Conservation (phyloP, 129 eudicot genomes). For the Saussurea involucrata region DNA sequence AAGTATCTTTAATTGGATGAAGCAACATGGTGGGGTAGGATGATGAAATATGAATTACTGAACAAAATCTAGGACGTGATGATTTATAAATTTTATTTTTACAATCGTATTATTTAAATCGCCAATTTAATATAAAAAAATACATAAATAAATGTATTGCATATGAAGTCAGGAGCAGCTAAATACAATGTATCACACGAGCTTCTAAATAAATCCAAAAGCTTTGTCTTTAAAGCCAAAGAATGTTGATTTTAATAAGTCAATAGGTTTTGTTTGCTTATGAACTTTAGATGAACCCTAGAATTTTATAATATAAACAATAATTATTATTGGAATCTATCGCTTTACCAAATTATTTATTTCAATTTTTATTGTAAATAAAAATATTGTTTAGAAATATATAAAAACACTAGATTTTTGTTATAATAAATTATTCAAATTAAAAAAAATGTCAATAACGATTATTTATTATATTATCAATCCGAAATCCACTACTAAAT, state of each 20-base stretch:
- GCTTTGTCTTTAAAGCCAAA: conserved; percentile 13
- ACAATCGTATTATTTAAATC: background rate
- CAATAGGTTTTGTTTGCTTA: conserved; percentile 14
- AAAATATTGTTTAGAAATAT: background rate
- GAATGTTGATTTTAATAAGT: background rate
- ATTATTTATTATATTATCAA: no score
- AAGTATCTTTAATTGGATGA: background rate
- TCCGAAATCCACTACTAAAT: background rate
- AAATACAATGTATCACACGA: conserved; percentile 26
- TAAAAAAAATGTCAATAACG: background rate
- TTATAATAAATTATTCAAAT: background rate
- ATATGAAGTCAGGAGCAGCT: background rate
- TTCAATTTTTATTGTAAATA: background rate
- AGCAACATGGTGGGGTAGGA: background rate
- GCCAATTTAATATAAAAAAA: background rate
- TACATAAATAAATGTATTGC: background rate
- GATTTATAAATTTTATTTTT: background rate
- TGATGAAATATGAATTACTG: background rate
- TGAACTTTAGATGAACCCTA: background rate
- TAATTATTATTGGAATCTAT: background rate
- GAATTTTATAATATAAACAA: background rate
- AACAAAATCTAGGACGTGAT: background rate
- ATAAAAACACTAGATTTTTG: background rate
- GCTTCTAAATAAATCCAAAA: background rate
- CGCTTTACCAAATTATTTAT: background rate